These are phyloP conservation scores for Arabidopsis thaliana DNA, from an alignment of 345 rosid species.

Conservation along the genomic window DNA sequence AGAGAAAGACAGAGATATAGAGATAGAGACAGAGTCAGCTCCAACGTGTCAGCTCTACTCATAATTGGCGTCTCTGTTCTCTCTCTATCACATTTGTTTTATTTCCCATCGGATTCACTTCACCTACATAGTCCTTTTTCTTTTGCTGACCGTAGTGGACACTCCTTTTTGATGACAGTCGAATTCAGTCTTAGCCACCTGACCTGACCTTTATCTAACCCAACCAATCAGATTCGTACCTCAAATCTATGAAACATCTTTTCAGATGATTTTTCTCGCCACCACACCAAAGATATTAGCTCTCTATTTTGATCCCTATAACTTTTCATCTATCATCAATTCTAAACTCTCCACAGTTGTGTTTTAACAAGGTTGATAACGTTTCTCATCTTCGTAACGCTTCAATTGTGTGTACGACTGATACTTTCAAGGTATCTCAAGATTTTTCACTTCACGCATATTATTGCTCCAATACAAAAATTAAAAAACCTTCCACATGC, in stretches of 20 bases:
- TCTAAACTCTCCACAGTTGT: neutral
- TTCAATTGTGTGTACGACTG: too few species aligned
- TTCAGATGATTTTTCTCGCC: neutral
- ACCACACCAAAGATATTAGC: neutral
- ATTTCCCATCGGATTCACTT: neutral
- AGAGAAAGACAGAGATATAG: neutral
- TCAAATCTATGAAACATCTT: neutral
- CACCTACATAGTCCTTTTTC: too few species aligned
- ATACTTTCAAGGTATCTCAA: neutral
- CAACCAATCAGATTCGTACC: neutral
- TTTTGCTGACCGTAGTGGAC: too few species aligned
- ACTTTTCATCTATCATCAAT: too few species aligned
- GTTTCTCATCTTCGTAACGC: too few species aligned
- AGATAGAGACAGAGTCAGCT: conserved; percentile 27
- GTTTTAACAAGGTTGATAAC: neutral
- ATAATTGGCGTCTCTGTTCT: conserved; percentile 19
- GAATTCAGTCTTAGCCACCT: conserved; percentile 4
- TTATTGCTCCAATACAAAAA: neutral
- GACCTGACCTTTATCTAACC: neutral
- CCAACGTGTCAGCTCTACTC: conserved; percentile 37
- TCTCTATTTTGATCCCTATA: neutral
- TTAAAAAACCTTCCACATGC: neutral
- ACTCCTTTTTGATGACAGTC: neutral
- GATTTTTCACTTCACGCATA: neutral
- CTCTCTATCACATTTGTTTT: conserved; percentile 7